Evolutionary conservation across 2,329 filamentous ascomycete genomes (phyloP).

Genomic region (Aureobasidium vineae): DNA sequence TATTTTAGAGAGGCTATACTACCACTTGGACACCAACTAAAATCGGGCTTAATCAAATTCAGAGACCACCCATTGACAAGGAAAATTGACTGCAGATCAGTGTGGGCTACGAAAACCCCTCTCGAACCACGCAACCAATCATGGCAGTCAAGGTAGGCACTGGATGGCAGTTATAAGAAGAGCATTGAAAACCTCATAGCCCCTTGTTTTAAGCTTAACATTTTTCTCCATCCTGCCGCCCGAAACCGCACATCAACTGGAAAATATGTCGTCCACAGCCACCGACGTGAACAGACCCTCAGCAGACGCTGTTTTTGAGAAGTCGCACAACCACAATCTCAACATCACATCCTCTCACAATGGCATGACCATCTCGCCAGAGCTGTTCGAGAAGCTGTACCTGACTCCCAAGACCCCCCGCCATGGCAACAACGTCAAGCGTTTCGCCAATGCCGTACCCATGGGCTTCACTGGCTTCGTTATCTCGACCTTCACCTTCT

Average conservation of each 20-base stretch:
- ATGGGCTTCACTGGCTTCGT: constrained; percentile 40
- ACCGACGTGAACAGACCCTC: constrained; percentile 15
- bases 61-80: background rate
- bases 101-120: background rate
- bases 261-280: constrained; percentile 16
- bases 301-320: constrained; percentile 18
- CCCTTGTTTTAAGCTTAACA: background rate
- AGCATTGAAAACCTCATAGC: background rate
- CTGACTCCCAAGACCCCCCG: constrained; percentile 35
- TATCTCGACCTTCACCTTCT: constrained; percentile 43
- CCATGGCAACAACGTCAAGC: constrained; percentile 30
- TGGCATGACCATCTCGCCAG: constrained; percentile 34
- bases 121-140: background rate
- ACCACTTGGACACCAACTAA: background rate
- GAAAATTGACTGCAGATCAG: constrained; percentile 15
- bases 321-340: constrained; percentile 22
- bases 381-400: constrained; percentile 36
- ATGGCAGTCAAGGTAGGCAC: background rate
- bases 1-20: constrained; percentile 10
- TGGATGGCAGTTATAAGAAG: background rate
- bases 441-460: constrained; percentile 36
- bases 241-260: background rate
- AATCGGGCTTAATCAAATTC: constrained; percentile 11
- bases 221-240: background rate
- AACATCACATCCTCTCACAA: constrained; percentile 19